phyloP scores from a whole-genome alignment of 192 early-diverging fungal genomes.

The Entomortierella beljakovae region DNA sequence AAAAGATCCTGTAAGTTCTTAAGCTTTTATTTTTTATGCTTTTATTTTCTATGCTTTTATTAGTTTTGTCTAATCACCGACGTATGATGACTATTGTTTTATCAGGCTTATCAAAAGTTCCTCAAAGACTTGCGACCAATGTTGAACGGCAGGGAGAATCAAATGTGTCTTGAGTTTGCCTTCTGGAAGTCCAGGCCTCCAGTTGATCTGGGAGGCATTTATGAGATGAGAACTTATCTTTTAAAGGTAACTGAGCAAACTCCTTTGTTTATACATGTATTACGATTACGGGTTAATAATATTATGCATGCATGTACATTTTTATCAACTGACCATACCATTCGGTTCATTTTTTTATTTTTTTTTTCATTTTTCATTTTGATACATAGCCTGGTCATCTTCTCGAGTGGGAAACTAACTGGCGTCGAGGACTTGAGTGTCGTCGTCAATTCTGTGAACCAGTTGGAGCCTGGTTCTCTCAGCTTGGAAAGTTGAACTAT shows the following conservation, averaged over 20 bases:
- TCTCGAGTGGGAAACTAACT: slow-evolving; percentile 94
- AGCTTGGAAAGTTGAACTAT: slow-evolving; percentile 87
- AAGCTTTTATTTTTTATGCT: not conserved
- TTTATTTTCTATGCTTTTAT: not conserved
- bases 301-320: too few species aligned
- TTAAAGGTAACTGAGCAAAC: slow-evolving; percentile 65
- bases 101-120: slow-evolving; percentile 72
- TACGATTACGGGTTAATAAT: too few species aligned
- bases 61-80: not conserved
- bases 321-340: not conserved
- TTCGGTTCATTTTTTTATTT: not conserved
- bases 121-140: slow-evolving; percentile 75
- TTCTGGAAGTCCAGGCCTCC: slow-evolving; percentile 90
- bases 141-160: slow-evolving; percentile 78
- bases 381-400: slow-evolving; percentile 80
- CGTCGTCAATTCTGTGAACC: slow-evolving; percentile 89
- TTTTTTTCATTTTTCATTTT: not conserved
- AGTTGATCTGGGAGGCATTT: slow-evolving; percentile 81
- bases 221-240: slow-evolving; percentile 91
- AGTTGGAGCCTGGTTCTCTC: slow-evolving; percentile 96
- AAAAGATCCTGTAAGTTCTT: slow-evolving; percentile 66
- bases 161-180: slow-evolving; percentile 92
- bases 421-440: slow-evolving; percentile 90
- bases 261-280: not conserved
- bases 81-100: not conserved